Evolutionary conservation across 257 asterid genomes (phyloP), one percentile per base, ranked within the genome.

Genomic region (Prunella vulgaris): DNA sequence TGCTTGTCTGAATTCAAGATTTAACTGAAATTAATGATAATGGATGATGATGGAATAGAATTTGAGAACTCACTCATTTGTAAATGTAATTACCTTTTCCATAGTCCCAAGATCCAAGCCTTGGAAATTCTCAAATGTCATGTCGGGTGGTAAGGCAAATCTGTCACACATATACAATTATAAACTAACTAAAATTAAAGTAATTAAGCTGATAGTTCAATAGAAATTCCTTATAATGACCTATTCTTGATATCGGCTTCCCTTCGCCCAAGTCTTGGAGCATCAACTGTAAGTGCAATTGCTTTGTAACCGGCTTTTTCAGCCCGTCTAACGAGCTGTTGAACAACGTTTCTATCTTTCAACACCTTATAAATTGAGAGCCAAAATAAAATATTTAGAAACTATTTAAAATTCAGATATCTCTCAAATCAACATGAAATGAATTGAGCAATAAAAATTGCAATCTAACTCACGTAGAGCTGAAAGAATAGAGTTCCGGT

Each of bases 241-340:
- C 95, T 85, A 83, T 91, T 91, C 83, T 87, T 91, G 54, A 91
- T 91, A 76, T 91, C 97, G 67, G 93, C 90, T 84, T 91, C 97
- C 82, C 97, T 84, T 61, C 95, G 84, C n/a, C 96, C 97, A 18
- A 88, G 86, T 44, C 86, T 79, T 24, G 96, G 96, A 30, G 96
- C 84, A 81, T 91, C 97, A 14, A 81, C 97, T 22, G 96, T 91
- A 44, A 91, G 90, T 58, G 74, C 95, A 64, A 91, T 85, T 49
- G 93, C 96, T 84, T 87, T 87, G 77, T 81, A 88, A 44, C 96
- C 96, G n/a, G 95, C 93, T 13, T 64, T 78, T 78, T 91, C 93
- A 22, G 97, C 97, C 78, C 93, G 84, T 76, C 78, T 81, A 67
- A 88, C 86, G 24, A 91, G 90, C 68, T 87, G 95, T 20, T 27